These are phyloP conservation scores for Heritiera fomes DNA, from an alignment of 345 rosid species.

Conservation along the genomic window DNA sequence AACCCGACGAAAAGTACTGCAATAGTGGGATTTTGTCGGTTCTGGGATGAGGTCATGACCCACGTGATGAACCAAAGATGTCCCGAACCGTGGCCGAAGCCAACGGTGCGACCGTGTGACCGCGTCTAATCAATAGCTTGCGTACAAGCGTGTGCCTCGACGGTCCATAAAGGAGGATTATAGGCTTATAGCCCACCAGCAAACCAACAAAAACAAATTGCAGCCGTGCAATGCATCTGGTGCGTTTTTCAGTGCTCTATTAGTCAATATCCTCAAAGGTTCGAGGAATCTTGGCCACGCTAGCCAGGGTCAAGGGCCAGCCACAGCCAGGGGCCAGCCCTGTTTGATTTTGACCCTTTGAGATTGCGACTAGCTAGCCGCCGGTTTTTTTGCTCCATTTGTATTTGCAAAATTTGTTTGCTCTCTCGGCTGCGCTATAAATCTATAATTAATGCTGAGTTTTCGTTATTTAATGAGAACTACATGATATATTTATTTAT, in stretches of 20 bases:
- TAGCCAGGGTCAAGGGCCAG: background rate
- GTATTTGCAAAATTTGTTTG: too few relatives aligned
- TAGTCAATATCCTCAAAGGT: background rate
- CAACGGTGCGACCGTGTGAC: slow-evolving; percentile 7
- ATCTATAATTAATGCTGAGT: too few relatives aligned
- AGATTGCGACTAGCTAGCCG: too few relatives aligned
- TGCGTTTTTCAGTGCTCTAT: slow-evolving; percentile 10
- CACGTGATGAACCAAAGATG: background rate
- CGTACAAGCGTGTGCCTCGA: background rate
- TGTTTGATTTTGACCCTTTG: background rate
- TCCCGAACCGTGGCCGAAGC: background rate
- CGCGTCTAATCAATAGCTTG: background rate
- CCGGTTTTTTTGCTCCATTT: background rate
- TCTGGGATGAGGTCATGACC: background rate
- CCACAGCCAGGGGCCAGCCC: background rate
- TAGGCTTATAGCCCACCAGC: background rate
- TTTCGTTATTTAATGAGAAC: too few relatives aligned
- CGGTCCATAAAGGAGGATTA: background rate
- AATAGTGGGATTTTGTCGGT: slow-evolving; percentile 17
- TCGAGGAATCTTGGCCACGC: slow-evolving; percentile 9
- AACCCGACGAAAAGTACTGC: background rate
- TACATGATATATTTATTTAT: too few relatives aligned
- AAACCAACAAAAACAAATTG: slow-evolving; percentile 12
- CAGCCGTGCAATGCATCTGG: slow-evolving; percentile 6
- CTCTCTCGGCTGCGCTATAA: too few relatives aligned